Base-by-base conservation (phyloP, 1,139 yeast genomes). In the Lodderomyces pseudojiufengensis region DNA sequence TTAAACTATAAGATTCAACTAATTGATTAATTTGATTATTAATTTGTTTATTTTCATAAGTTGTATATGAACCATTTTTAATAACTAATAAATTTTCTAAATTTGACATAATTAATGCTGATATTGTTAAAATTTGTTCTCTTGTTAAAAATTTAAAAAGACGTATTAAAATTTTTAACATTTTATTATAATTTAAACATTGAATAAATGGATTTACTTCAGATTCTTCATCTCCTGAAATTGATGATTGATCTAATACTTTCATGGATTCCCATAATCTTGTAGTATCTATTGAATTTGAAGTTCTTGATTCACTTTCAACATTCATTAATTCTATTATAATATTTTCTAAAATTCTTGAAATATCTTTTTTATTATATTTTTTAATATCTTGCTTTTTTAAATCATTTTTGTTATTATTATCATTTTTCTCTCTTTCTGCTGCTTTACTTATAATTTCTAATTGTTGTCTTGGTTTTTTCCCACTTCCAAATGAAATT, bases 401-500 rank as follows among this genome's bases (percentile, higher is more conserved):
- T 8, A 15, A 10, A 20, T 29, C 31, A 23, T 27, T 20, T 26
- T 47, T 46, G 14, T 48, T 59, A 16, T 52, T 51, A 24, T 51
- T 60, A 55, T 40, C 60, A 39, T 54, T 55, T 46, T 62, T 66
- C 55, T 58, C 76, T 47, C 65, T 70, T 48, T 76, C 70, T 9
- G 70, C 74, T 6, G 74, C 80, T 49, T 71, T 76, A 41, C 76
- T 70, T 44, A 72, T 73, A 40, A 88, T 73, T 47, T 82, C 90
- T 54, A 88, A 70, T 50, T 86, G 90, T 58, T 83, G 90, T 64
- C 96, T 80, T 47, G 97, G 97, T 46, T 84, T 82, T 57, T 85
- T 86, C 47, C 92, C 92, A 39, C 79, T 78, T 42, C 87, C 83
- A 45, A 84, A 73, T 5, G 94, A 78, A 42, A 88, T 84, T 62